phyloP scores from a whole-genome alignment of 139 green algal genomes.

The Chlamydomonas sphaeroides region DNA sequence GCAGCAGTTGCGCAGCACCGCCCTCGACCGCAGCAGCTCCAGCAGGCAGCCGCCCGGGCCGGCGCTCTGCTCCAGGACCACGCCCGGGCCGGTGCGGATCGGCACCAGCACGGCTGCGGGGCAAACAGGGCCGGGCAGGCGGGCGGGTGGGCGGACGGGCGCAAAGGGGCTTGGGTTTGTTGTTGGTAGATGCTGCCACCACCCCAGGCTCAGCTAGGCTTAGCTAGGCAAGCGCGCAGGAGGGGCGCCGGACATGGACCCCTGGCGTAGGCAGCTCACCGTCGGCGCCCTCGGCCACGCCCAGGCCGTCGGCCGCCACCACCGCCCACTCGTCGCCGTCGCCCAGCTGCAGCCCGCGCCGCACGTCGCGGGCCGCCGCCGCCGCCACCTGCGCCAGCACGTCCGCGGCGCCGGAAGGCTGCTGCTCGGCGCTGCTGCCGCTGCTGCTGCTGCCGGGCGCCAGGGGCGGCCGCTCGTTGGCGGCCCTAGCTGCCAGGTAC shows the following conservation, averaged over 20 bases:
- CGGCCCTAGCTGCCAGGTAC: no score
- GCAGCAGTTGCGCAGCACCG: background rate
- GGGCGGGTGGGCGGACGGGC: no score
- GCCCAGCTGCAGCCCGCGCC: slow-evolving; percentile 44
- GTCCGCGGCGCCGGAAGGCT: background rate
- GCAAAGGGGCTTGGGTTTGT: no score
- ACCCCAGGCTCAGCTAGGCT: no score
- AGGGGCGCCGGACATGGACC: no score
- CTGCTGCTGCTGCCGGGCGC: no score
- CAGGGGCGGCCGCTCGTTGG: no score
- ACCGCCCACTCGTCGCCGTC: slow-evolving; percentile 33
- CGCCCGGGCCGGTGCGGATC: background rate
- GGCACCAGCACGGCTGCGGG: background rate
- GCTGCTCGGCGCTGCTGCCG: background rate
- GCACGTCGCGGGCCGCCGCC: background rate
- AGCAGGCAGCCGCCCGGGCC: slow-evolving; percentile 20
- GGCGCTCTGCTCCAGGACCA: slow-evolving; percentile 67
- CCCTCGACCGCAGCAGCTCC: slow-evolving; percentile 56
- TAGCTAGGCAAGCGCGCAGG: no score
- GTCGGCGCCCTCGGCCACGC: background rate
- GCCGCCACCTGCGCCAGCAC: background rate
- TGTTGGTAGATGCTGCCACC: no score
- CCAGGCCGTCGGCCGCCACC: background rate
- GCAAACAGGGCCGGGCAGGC: no score
- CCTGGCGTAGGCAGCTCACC: no score